Base-by-base conservation (phyloP, 768 basidiomycete genomes). In the Galerina sulciceps region DNA sequence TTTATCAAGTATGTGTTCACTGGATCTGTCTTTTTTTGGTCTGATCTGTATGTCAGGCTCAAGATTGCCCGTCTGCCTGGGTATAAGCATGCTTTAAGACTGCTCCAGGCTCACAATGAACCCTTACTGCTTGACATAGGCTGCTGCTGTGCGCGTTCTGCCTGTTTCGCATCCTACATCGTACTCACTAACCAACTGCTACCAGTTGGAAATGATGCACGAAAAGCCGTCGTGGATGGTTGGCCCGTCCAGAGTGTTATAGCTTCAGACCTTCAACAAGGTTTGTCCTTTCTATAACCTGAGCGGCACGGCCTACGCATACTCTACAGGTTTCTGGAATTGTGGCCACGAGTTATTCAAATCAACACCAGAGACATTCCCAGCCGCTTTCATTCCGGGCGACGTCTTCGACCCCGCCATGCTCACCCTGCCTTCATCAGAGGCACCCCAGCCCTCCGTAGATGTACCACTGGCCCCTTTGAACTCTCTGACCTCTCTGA, bases 331-430 rank as follows among this genome's bases (percentile, higher is more conserved):
- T 13, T 84, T 85, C 60, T 89, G 86, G 87, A 76, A 83, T 4
- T 74, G 81, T 4, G 88, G 89, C 0, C 86, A 89, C 60, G 74
- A 81, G 43, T 74, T 90, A 17, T 90, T 88, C 73, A 77, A 69
- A 53, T 77, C 81, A 4, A 83, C 76, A 0, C 78, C 81, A 0
- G 72, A 79, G 36, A 76, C 79, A 0, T 88, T 85, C 69, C 83
- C 85, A 2, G 84, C 78, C 0, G 68, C 73, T 0, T 89, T 90
- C 65, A 52, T 89, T 10, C 70, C 76, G 9, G 88, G 87, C 1
- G 80, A 90, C 59, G 75, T 70, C 0, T 80, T 89, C 46, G 77
- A 86, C 58, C 70, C 78, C 8, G 58, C 61, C 2, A 73, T 82
- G 53, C 75, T 88, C 26, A 65, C 65, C 6, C 34, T 43, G 67